Conservation (phyloP, 176 grass and related monocot species). For the Triticum timopheevii region DNA sequence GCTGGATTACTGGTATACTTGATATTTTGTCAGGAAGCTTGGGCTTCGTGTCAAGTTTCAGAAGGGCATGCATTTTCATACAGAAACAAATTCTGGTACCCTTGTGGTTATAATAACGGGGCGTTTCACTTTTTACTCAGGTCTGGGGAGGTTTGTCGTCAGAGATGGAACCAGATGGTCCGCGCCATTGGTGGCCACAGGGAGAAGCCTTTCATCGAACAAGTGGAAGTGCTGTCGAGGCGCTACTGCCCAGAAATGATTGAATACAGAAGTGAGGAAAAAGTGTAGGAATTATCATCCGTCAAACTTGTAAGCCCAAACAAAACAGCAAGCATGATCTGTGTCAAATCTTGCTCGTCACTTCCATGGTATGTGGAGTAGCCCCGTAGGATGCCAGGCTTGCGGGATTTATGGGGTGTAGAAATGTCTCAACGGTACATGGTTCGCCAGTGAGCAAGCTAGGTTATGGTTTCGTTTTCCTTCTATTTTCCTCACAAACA, state of each 20-base stretch:
- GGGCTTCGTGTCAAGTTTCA: background rate
- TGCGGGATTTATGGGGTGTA: background rate
- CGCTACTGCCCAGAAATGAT: slow-evolving; percentile 72
- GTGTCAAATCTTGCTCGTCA: background rate
- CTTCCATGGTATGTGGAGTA: background rate
- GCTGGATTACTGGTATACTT: background rate
- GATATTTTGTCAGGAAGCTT: background rate
- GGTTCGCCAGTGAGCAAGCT: background rate
- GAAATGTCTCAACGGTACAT: background rate
- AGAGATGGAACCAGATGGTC: slow-evolving; percentile 75
- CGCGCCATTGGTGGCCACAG: slow-evolving; percentile 48
- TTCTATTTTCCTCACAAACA: background rate
- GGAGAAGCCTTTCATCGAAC: slow-evolving; percentile 73
- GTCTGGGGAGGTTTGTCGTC: slow-evolving; percentile 60
- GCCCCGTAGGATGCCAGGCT: background rate
- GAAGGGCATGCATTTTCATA: background rate
- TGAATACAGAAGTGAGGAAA: slow-evolving; percentile 46
- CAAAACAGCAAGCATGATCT: background rate
- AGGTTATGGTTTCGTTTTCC: background rate
- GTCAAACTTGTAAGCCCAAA: background rate
- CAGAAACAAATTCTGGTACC: background rate
- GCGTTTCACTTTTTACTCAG: slow-evolving; percentile 28
- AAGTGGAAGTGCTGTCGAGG: slow-evolving; percentile 56
- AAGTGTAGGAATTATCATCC: background rate
- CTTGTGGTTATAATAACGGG: background rate